These are phyloP conservation scores for Candida patagonica DNA, from an alignment of 805 yeast genomes.

Conservation along the genomic window DNA sequence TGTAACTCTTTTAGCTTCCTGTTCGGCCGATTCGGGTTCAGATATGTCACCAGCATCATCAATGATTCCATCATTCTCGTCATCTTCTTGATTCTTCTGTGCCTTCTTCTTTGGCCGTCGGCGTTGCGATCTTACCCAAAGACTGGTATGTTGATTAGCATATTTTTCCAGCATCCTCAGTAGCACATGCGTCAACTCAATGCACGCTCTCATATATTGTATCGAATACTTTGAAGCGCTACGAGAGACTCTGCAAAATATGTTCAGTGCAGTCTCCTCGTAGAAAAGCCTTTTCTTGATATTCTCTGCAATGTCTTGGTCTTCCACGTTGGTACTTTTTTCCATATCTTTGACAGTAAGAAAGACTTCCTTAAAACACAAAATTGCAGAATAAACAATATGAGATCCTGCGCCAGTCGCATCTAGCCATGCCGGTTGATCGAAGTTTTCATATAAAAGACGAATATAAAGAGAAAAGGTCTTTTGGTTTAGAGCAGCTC, in stretches of 20 bases:
- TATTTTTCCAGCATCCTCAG: conserved; percentile 60
- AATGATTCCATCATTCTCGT: conserved; percentile 7
- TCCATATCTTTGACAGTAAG: conserved; percentile 36
- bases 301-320: conserved; percentile 45
- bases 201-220: conserved; percentile 46
- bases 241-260: conserved; percentile 51
- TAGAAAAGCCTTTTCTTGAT: conserved; percentile 63
- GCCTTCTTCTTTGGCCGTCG: conserved; percentile 24
- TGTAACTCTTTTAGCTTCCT: conserved; percentile 25
- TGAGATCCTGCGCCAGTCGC: conserved; percentile 25
- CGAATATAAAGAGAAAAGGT: conserved; percentile 31
- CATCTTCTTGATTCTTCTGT: conserved; percentile 12
- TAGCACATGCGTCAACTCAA: conserved; percentile 56
- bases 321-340: conserved; percentile 34
- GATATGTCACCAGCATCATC: conserved; percentile 13
- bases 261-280: conserved; percentile 47
- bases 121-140: conserved; percentile 40
- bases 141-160: conserved; percentile 45
- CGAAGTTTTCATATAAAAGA: conserved; percentile 40
- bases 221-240: conserved; percentile 56
- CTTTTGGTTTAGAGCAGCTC: conserved; percentile 47
- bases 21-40: conserved; percentile 18
- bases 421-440: conserved; percentile 23
- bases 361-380: conserved; percentile 56
- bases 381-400: conserved; percentile 60